Conservation (phyloP, 306 rosid species). For the Dryas alaskensis region DNA sequence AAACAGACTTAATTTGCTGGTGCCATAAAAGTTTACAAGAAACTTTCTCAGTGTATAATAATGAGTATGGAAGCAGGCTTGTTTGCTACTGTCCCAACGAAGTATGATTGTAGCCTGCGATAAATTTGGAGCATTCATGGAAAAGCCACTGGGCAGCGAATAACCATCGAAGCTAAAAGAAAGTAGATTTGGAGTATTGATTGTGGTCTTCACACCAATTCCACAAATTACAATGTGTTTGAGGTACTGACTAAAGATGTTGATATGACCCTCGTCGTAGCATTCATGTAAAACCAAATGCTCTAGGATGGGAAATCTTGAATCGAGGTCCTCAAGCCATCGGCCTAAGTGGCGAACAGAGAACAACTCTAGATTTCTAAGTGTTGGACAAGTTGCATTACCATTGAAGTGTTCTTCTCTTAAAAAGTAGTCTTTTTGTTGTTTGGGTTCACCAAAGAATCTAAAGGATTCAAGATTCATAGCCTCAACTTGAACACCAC, state of each 20-base stretch:
- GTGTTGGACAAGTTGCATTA: not conserved
- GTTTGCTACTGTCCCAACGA: too few species aligned
- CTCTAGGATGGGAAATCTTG: slow-evolving; percentile 12
- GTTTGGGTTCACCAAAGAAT: not conserved
- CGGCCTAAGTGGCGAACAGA: not conserved
- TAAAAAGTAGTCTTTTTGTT: too few species aligned
- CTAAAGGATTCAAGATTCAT: slow-evolving; percentile 10
- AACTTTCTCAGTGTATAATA: not conserved
- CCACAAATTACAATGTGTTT: not conserved
- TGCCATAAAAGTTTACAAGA: slow-evolving; percentile 5
- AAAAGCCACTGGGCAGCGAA: not conserved
- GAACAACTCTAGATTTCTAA: not conserved
- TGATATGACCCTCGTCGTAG: not conserved
- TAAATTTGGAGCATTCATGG: not conserved
- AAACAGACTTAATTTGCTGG: not conserved
- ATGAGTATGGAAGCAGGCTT: too few species aligned
- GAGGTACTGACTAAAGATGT: not conserved
- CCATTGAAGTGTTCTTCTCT: too few species aligned
- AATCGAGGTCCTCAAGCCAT: slow-evolving; percentile 1
- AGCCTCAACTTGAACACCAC: not conserved
- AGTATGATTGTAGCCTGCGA: not conserved
- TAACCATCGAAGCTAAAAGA: not conserved
- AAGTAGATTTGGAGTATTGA: slow-evolving; percentile 13
- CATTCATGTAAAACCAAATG: not conserved
- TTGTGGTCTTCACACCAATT: not conserved